Evolutionary conservation across 345 rosid genomes (phyloP).

Genomic region (Linum tenue): DNA sequence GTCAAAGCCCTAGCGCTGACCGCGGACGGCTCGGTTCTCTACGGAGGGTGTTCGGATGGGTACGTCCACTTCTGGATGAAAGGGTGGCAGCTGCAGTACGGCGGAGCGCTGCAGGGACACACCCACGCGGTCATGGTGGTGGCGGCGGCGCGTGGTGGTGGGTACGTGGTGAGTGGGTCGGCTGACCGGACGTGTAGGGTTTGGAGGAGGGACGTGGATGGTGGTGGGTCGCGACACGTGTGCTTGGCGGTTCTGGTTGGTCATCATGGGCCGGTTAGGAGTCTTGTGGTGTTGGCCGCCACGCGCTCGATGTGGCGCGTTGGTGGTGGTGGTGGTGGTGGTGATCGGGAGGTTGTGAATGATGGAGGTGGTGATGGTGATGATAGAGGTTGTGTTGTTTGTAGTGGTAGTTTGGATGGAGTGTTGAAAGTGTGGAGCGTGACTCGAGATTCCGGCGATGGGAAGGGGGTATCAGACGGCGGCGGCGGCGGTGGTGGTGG

Average conservation of each 20-base stretch:
- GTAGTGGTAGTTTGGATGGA: slow-evolving; percentile 47
- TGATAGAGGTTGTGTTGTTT: slow-evolving; percentile 37
- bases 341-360: too few species aligned
- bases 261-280: slow-evolving; percentile 36
- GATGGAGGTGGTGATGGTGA: slow-evolving; percentile 10
- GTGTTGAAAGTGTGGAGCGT: slow-evolving; percentile 43
- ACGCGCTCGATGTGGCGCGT: background rate
- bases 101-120: slow-evolving; percentile 46
- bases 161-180: slow-evolving; percentile 39
- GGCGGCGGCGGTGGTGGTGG: slow-evolving; percentile 14
- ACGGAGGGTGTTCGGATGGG: slow-evolving; percentile 51
- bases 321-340: slow-evolving; percentile 14
- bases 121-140: slow-evolving; percentile 47
- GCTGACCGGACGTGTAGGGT: slow-evolving; percentile 41
- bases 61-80: slow-evolving; percentile 42
- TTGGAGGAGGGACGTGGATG: slow-evolving; percentile 36
- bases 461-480: too few species aligned
- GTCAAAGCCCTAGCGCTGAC: slow-evolving; percentile 36
- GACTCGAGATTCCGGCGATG: background rate
- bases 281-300: slow-evolving; percentile 21
- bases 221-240: slow-evolving; percentile 16
- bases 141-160: slow-evolving; percentile 24
- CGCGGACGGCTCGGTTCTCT: slow-evolving; percentile 24
- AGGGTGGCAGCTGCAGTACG: slow-evolving; percentile 38
- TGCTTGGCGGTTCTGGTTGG: slow-evolving; percentile 32